A percentile compares a stretch with the other conserved stretches of the same genome.
These are phyloP conservation scores for Balakata baccata DNA, from an alignment of 345 rosid genomes.

Conservation along the genomic window DNA sequence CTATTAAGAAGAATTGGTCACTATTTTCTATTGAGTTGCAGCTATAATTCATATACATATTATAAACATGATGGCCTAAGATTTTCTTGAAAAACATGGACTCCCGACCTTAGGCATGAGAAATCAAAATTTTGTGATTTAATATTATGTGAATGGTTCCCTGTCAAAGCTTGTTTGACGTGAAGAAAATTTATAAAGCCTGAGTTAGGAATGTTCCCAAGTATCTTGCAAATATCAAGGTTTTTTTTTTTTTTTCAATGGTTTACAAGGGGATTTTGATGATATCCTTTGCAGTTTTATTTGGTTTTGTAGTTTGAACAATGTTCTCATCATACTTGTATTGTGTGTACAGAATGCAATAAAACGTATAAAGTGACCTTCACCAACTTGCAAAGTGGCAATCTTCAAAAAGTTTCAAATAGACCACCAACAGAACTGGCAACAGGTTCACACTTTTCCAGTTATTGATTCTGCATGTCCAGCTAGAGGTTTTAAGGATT, in stretches of 20 bases:
- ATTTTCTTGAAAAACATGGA: background rate
- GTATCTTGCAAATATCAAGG: background rate
- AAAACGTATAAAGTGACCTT: constrained; percentile 29
- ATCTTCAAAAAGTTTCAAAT: constrained; percentile 29
- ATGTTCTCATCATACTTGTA: background rate
- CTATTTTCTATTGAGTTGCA: background rate
- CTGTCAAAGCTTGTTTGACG: background rate
- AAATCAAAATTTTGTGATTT: background rate
- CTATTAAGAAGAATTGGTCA: background rate
- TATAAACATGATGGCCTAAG: background rate
- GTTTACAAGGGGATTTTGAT: background rate
- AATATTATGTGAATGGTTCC: background rate
- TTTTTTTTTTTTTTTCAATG: background rate
- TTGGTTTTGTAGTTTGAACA: background rate
- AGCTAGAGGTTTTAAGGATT: background rate
- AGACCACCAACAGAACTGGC: constrained; percentile 27
- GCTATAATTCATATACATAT: background rate
- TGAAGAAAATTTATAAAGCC: background rate
- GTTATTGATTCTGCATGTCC: background rate
- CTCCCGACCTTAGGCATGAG: background rate
- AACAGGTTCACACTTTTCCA: constrained; percentile 35
- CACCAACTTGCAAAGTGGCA: constrained; percentile 25
- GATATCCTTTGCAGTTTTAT: background rate
- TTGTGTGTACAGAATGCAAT: constrained; percentile 28
- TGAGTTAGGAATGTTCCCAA: background rate